Evolutionary conservation across 257 asterid species (phyloP), one percentile per base, ranked within the genome.

Genomic region (Capsicum rhomboideum): DNA sequence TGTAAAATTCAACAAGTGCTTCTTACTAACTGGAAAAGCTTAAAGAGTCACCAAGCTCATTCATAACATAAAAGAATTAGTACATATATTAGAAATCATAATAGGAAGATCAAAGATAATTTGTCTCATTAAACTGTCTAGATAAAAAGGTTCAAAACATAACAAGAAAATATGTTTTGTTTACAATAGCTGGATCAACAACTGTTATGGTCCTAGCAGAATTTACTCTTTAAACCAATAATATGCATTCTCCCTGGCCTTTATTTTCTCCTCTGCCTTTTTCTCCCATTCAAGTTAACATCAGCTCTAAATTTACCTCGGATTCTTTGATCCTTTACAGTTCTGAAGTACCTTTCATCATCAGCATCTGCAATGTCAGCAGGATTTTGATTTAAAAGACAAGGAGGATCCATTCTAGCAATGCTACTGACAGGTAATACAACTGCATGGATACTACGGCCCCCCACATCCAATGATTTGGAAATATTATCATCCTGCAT

Each of bases 321-420:
- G 10, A 78, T n/a, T 66, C 63, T 87, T 79, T 92, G 83, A 82
- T 90, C 95, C 83, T 82, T 88, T 6, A 87, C 88, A 63, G 85
- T 69, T 54, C 91, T 83, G 0, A 93, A 92, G 86, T 58, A 93
- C 50, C 91, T 91, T 79, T 89, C 87, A 56, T 92, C 89, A 40
- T 87, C 90, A 10, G 91, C 93, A n/a, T 84, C 4, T 86, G 90
- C 89, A 82, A 95, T 90, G 23, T 96, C 98, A 55, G 92, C 94
- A 12, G 99, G 99, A 86, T 93, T 96, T 55, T 84, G 84, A 80
- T 96, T 94, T 87, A 87, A 20, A 34, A 55, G 34, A 28, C 90
- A 64, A 8, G 50, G 23, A 11, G 40, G 20, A 53, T 72, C 82
- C 6, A 83, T 83, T 17, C 49, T 44, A 6, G 71, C 37, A 50